Base-by-base conservation (phyloP, 2,329 filamentous ascomycete genomes). In the Trichoderma endophyticum region DNA sequence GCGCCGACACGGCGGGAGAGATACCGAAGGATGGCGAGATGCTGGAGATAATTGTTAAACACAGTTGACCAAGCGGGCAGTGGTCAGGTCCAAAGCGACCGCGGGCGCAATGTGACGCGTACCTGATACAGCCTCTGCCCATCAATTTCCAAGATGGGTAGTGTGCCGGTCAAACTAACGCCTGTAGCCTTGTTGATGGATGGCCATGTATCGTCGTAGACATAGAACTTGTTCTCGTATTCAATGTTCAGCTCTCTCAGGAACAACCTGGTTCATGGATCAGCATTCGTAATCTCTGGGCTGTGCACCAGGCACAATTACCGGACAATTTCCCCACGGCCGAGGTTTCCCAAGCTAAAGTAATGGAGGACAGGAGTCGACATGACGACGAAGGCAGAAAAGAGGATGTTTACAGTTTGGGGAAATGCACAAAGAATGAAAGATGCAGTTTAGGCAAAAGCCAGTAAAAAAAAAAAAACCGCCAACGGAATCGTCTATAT, bases 131-230 rank as follows among this genome's bases (percentile, higher is more conserved):
- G 72, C 11, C 79, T 73, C 8, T 74, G 61, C 6, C 78, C 81
- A 43, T 82, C 77, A 71, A 82, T 82, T 63, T 82, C 80, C 4
- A 83, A 72, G 0, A 76, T 76, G 2, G 82, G 82, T 11, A 83
- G 66, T 24, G 75, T 75, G 6, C 80, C 80, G 9, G 81, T 83
- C 30, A 4, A 77, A 63, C 3, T 76, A 76, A 24, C 77, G 32
- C 14, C 78, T 30, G 34, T 77, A 69, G 14, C 81, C 15, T 78
- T 71, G 54, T 77, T 80, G 8, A 73, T 75, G 21, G 71, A 30
- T 2, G 73, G 67, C 71, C 71, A 72, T 15, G 71, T 71, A 3
- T 32, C 78, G 30, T 81, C 79, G n/a, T 73, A 78, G 0, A 76
- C 71, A 70, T 81, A 80, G 24, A 65, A 62, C n/a, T 76, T 77